These are phyloP conservation scores for Monotropa hypopitys DNA, from an alignment of 179 eudicot species.

Conservation along the genomic window DNA sequence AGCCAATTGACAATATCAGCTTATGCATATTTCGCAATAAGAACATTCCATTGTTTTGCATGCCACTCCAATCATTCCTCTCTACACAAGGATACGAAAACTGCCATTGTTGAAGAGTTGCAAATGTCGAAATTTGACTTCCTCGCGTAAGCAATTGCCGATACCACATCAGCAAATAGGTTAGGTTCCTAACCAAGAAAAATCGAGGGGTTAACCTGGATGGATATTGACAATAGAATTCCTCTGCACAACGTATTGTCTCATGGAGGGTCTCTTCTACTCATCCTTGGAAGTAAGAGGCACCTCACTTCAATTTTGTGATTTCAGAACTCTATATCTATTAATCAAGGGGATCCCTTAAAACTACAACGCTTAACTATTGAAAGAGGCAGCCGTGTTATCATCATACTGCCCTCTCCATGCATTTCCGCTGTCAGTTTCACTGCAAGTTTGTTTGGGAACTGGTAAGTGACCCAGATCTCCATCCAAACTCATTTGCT, in stretches of 20 bases:
- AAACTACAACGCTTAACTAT: slow-evolving; percentile 5
- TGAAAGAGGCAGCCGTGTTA: slow-evolving; percentile 35
- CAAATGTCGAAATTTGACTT: background rate
- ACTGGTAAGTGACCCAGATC: slow-evolving; percentile 53
- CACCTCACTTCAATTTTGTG: background rate
- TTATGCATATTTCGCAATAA: background rate
- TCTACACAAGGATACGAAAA: background rate
- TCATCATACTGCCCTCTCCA: slow-evolving; percentile 84
- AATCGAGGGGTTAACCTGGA: background rate
- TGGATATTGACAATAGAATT: background rate
- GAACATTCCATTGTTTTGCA: background rate
- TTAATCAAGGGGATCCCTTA: slow-evolving; percentile 33
- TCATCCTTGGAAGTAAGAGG: background rate
- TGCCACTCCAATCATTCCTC: background rate
- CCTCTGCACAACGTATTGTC: background rate
- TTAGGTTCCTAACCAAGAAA: background rate
- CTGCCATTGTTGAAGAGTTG: background rate
- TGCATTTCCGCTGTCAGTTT: slow-evolving; percentile 73
- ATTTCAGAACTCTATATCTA: slow-evolving; percentile 18
- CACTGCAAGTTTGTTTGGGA: slow-evolving; percentile 82
- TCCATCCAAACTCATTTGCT: slow-evolving; percentile 94
- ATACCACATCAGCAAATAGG: background rate
- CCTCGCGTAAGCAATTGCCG: background rate
- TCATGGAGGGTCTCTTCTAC: background rate
- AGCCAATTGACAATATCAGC: background rate